Conservation (phyloP, 306 rosid genomes). For the Fragaria nilgerrensis region DNA sequence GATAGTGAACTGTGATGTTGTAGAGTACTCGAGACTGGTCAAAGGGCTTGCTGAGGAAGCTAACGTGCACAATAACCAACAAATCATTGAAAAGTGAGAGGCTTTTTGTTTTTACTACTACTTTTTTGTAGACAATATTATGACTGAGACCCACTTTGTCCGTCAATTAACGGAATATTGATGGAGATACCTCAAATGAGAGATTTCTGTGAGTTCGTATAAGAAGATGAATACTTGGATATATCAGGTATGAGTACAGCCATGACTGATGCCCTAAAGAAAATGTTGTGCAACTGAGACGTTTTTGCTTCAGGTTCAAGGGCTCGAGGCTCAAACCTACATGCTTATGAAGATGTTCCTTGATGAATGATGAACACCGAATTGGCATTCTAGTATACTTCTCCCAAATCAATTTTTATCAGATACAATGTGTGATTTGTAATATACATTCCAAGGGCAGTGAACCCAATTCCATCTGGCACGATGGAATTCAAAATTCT, state of each 20-base stretch:
- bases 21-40: background rate
- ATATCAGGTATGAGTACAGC: no score
- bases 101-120: no score
- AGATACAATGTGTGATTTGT: background rate
- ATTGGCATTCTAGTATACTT: background rate
- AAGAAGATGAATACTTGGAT: no score
- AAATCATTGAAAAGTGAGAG: background rate
- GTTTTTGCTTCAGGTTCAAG: background rate
- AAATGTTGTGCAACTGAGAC: no score
- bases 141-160: no score
- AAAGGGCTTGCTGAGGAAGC: background rate
- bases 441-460: conserved; percentile 2
- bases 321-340: background rate
- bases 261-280: no score
- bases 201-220: no score
- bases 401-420: background rate
- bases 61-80: background rate
- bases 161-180: no score
- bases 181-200: no score
- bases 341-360: background rate
- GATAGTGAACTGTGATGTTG: background rate
- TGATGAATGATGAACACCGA: background rate
- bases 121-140: no score
- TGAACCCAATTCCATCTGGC: background rate
- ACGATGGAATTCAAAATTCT: conserved; percentile 11